Base-by-base conservation (phyloP, 1,139 yeast species). In the Geotrichum candidum region DNA sequence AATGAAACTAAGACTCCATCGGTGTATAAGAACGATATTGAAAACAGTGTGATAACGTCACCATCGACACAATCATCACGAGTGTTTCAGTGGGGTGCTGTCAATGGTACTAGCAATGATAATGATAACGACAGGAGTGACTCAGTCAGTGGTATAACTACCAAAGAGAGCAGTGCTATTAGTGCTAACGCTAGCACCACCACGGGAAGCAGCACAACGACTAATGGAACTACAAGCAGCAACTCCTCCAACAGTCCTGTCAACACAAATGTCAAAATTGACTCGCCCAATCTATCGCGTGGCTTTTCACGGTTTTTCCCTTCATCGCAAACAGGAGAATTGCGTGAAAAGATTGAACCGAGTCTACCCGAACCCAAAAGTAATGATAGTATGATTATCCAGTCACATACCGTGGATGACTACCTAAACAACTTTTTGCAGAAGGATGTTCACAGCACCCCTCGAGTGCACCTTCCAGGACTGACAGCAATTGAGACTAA, bases 261-360 rank as follows among this genome's bases (percentile, higher is more conserved):
- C 18, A 38, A 15, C 45, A 11, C 45, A 2, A 13, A 38, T n/a
- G 18, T n/a, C 10, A 38, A 38, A n/a, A 38, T 13, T 38, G 45
- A 38, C 15, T 38, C 45, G 18, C 45, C 45, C 18, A 38, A 38
- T n/a, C 15, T 38, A n/a, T 38, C 45, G 45, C 45, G 56, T 5
- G 52, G 61, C n/a, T 53, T 38, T 31, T 58, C 61, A 2, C 15
- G 57, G 22, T 58, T 58, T 48, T 58, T 58, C 57, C 61, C 61
- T 3, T 13, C 45, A 15, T 38, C 45, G 18, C 45, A 38, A 13
- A 13, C 45, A 4, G 45, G 45, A 13, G 45, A 38, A n/a, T 6
- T 2, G 6, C 45, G 45, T 38, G 45, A 38, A 38, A 38, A 38
- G 45, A 18, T 38, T 6, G 45, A 38, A n/a, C 45, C 2, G 18